Evolutionary conservation across 768 basidiomycete species (phyloP).

Genomic region (Rhizopogon salebrosus): DNA sequence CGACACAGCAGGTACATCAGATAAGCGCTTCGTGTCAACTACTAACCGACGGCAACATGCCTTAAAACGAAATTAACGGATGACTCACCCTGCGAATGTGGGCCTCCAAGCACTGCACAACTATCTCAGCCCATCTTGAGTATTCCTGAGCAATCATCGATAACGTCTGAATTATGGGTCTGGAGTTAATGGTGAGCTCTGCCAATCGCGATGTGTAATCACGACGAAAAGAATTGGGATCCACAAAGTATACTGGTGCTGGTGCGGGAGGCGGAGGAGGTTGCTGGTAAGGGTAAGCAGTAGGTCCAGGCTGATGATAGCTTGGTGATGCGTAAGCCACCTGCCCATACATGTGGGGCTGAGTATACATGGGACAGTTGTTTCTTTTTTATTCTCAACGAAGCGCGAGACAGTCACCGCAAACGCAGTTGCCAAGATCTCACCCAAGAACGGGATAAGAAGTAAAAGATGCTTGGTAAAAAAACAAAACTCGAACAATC

Average conservation of each 20-base stretch:
- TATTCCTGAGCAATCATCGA: constrained; percentile 92
- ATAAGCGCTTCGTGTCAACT: constrained; percentile 22
- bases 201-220: constrained; percentile 71
- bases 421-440: constrained; percentile 29
- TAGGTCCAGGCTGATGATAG: constrained; percentile 40
- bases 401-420: constrained; percentile 2
- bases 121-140: constrained; percentile 69
- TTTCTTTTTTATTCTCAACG: constrained; percentile 1
- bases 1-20: constrained; percentile 15
- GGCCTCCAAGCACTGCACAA: constrained; percentile 76
- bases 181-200: constrained; percentile 89
- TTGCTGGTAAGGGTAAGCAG: constrained; percentile 44
- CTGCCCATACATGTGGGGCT: constrained; percentile 53
- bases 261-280: constrained; percentile 37
- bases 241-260: constrained; percentile 45
- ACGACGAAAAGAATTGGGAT: constrained; percentile 71
- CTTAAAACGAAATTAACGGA: constrained; percentile 13
- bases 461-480: constrained; percentile 23
- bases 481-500: constrained; percentile 28
- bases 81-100: constrained; percentile 86
- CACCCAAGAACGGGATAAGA: constrained; percentile 33
- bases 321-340: constrained; percentile 44
- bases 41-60: constrained; percentile 20
- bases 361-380: constrained; percentile 49
- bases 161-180: constrained; percentile 87